Percentiles rank a stretch among this genome's conserved stretches.
Conservation (phyloP, 2,329 filamentous ascomycete genomes). For the Endocalyx cinctus region DNA sequence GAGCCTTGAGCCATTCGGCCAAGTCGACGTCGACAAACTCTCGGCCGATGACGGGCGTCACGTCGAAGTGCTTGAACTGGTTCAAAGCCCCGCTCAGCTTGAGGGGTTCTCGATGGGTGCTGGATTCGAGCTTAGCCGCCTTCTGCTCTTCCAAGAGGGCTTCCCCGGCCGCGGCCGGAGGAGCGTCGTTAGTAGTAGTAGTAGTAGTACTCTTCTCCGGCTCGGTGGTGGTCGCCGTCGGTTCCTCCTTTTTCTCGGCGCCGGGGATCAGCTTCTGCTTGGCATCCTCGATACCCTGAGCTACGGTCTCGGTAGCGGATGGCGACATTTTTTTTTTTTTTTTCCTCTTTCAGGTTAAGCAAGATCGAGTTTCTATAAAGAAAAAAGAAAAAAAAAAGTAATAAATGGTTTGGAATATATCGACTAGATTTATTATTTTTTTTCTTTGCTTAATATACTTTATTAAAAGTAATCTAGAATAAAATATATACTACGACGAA, state of each 20-base stretch:
- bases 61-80: slow-evolving; percentile 49
- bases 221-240: too few species aligned
- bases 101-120: slow-evolving; percentile 33
- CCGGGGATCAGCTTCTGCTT: slow-evolving; percentile 17
- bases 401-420: too few species aligned
- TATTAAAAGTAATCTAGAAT: too few species aligned
- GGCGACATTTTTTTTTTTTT: slow-evolving; percentile 16
- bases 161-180: too few species aligned
- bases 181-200: too few species aligned
- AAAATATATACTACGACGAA: too few species aligned
- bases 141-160: slow-evolving; percentile 8
- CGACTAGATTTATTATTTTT: too few species aligned
- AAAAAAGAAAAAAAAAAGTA: too few species aligned
- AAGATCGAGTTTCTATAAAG: too few species aligned
- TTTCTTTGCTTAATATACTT: too few species aligned
- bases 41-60: slow-evolving; percentile 57
- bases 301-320: slow-evolving; percentile 20
- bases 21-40: slow-evolving; percentile 58
- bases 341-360: too few species aligned
- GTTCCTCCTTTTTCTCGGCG: slow-evolving; percentile 5
- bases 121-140: slow-evolving; percentile 17
- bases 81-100: slow-evolving; percentile 48
- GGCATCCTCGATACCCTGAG: slow-evolving; percentile 16
- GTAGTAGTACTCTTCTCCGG: too few species aligned
- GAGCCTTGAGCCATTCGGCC: slow-evolving; percentile 55